These are phyloP conservation scores for Lasiosphaeriaceae sp. DNA, from an alignment of 495 filamentous ascomycete species.

Conservation along the genomic window DNA sequence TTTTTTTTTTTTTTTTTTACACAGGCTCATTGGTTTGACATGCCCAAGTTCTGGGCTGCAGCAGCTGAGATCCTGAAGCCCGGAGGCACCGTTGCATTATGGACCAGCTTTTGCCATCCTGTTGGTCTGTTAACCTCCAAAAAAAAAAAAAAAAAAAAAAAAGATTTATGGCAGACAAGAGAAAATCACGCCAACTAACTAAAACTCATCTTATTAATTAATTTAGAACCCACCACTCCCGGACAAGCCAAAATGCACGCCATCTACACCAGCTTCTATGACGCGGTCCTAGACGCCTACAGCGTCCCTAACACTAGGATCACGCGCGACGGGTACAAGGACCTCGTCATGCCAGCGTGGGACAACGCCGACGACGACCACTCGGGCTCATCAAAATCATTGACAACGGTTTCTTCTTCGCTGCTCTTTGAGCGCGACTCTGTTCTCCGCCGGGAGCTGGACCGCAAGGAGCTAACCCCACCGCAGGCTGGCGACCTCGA, in stretches of 20 bases:
- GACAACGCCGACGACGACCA: conserved; percentile 25
- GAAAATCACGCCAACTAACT: not conserved
- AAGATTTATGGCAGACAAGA: not conserved
- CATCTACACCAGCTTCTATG: conserved; percentile 29
- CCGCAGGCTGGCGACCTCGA: too few relatives aligned
- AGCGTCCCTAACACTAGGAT: conserved; percentile 33
- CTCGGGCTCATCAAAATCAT: too few relatives aligned
- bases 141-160: not conserved
- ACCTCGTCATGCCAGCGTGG: conserved; percentile 53
- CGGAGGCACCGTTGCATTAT: conserved; percentile 54
- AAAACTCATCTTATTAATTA: not conserved
- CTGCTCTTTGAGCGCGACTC: too few relatives aligned
- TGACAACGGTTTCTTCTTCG: too few relatives aligned
- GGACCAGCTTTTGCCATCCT: conserved; percentile 31
- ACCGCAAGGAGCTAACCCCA: too few relatives aligned
- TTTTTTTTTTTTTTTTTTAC: too few relatives aligned
- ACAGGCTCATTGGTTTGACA: conserved; percentile 58
- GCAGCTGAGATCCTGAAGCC: conserved; percentile 52
- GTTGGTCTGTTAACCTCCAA: conserved; percentile 9
- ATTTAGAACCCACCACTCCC: conserved; percentile 33
- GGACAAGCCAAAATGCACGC: conserved; percentile 7
- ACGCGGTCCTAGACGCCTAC: conserved; percentile 31
- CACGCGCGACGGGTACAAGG: conserved; percentile 32
- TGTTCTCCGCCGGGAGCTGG: too few relatives aligned
- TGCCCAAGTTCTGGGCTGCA: conserved; percentile 55